phyloP scores from a whole-genome alignment of 345 rosid genomes.

The Acer saccharum region DNA sequence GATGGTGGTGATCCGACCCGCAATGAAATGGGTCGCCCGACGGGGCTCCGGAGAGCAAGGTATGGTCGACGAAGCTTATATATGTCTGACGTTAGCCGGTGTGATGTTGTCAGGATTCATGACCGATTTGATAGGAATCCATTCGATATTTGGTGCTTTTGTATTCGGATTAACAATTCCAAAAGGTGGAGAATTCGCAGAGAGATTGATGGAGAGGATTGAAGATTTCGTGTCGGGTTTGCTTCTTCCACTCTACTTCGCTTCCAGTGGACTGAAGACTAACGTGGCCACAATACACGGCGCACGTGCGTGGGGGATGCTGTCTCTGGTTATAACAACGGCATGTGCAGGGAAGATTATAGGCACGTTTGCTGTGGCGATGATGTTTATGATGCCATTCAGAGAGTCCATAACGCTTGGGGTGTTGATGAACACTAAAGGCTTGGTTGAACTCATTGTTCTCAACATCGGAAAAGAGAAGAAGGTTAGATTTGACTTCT shows the following conservation, averaged over 20 bases:
- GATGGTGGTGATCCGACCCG: slow-evolving; percentile 64
- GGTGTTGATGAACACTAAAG: slow-evolving; percentile 86
- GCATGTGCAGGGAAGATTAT: slow-evolving; percentile 77
- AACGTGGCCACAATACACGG: slow-evolving; percentile 64
- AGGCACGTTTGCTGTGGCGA: slow-evolving; percentile 71
- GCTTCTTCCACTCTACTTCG: slow-evolving; percentile 87
- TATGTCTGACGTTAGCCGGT: slow-evolving; percentile 71
- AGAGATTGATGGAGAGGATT: slow-evolving; percentile 69
- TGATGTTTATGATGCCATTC: slow-evolving; percentile 66
- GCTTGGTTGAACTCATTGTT: slow-evolving; percentile 90
- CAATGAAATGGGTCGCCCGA: slow-evolving; percentile 65
- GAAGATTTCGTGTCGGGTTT: slow-evolving; percentile 86
- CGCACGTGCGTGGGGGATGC: slow-evolving; percentile 64
- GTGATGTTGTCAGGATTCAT: slow-evolving; percentile 76
- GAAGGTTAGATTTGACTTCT: slow-evolving; percentile 42
- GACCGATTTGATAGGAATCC: slow-evolving; percentile 80
- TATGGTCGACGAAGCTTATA: slow-evolving; percentile 62
- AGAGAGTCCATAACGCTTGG: slow-evolving; percentile 82
- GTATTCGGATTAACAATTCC: slow-evolving; percentile 82
- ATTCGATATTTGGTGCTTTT: slow-evolving; percentile 82
- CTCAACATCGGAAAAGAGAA: slow-evolving; percentile 92
- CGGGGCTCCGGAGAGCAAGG: slow-evolving; percentile 59
- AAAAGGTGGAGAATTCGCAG: slow-evolving; percentile 79
- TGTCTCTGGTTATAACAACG: slow-evolving; percentile 65
- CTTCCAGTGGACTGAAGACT: slow-evolving; percentile 85